Percentiles rank a stretch among this genome's conserved stretches.
phyloP scores from a whole-genome alignment of 2,329 filamentous ascomycete species.

The Penicillium fuscoglaucum region DNA sequence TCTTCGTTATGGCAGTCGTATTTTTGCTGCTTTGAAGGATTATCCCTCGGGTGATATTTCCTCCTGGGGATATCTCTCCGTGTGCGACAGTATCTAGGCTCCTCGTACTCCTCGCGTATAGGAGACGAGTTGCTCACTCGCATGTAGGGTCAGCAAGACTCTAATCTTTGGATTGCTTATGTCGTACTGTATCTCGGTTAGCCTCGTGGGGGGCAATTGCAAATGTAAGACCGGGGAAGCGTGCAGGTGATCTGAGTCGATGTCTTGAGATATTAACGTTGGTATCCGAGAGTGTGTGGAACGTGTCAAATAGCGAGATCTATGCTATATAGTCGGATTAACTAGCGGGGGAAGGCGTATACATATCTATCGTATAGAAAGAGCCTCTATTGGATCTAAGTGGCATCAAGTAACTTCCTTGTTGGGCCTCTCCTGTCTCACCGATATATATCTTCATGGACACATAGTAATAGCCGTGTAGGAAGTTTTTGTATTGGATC shows the following conservation, averaged over 20 bases:
- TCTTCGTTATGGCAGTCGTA: not conserved
- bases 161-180: not conserved
- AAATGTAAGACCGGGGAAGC: not conserved
- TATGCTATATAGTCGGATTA: not conserved
- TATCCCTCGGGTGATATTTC: not conserved
- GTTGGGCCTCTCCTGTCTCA: not conserved
- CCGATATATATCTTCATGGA: not conserved
- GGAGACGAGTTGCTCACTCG: not conserved
- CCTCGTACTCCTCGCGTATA: not conserved
- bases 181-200: not conserved
- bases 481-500: not conserved
- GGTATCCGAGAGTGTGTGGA: conserved; percentile 9
- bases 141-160: not conserved
- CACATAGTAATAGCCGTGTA: not conserved
- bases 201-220: not conserved
- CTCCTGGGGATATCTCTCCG: not conserved
- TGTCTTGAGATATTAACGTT: conserved; percentile 6
- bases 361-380: not conserved
- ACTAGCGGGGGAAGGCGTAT: no score
- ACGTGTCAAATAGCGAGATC: conserved; percentile 12
- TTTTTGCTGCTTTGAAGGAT: not conserved
- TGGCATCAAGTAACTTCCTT: conserved; percentile 5
- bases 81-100: not conserved
- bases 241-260: conserved; percentile 8
- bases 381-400: conserved; percentile 1